Evolutionary conservation across 1,284 basidiomycete genomes (phyloP).

Genomic region (Leccinum angustisporum): DNA sequence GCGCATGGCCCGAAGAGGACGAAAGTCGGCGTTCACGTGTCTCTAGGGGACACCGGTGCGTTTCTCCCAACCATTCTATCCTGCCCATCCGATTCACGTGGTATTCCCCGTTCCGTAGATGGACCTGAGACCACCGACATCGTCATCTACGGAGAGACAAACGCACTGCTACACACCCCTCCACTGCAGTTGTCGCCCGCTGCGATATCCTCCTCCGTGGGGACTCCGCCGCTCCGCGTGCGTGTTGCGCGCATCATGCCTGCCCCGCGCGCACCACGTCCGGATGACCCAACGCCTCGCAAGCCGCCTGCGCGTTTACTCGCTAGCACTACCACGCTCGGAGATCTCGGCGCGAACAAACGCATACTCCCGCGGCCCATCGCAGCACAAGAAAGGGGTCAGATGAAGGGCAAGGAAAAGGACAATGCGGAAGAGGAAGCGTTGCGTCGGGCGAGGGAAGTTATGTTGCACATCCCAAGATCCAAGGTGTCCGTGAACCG

Average conservation of each 20-base stretch:
- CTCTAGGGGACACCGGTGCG: no score
- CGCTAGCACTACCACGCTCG: slow-evolving; percentile 19
- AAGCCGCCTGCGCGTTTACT: slow-evolving; percentile 47
- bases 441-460: slow-evolving; percentile 34
- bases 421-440: slow-evolving; percentile 26
- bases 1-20: no score
- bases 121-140: neutral
- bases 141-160: no score
- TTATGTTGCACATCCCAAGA: slow-evolving; percentile 38
- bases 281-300: slow-evolving; percentile 76
- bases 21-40: no score
- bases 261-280: slow-evolving; percentile 50
- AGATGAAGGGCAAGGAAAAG: slow-evolving; percentile 15
- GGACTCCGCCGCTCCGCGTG: slow-evolving; percentile 41
- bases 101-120: no score
- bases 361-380: slow-evolving; percentile 13
- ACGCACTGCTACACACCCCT: slow-evolving; percentile 18
- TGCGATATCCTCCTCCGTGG: slow-evolving; percentile 16
- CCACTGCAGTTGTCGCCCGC: slow-evolving; percentile 10
- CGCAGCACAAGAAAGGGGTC: slow-evolving; percentile 9
- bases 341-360: slow-evolving; percentile 23
- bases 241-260: slow-evolving; percentile 58
- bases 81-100: no score
- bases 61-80: no score
- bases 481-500: slow-evolving; percentile 13